A percentile compares a stretch with the other conserved stretches of the same genome.
Evolutionary conservation across 345 rosid species (phyloP).

Genomic region (Sisymbrium irio): DNA sequence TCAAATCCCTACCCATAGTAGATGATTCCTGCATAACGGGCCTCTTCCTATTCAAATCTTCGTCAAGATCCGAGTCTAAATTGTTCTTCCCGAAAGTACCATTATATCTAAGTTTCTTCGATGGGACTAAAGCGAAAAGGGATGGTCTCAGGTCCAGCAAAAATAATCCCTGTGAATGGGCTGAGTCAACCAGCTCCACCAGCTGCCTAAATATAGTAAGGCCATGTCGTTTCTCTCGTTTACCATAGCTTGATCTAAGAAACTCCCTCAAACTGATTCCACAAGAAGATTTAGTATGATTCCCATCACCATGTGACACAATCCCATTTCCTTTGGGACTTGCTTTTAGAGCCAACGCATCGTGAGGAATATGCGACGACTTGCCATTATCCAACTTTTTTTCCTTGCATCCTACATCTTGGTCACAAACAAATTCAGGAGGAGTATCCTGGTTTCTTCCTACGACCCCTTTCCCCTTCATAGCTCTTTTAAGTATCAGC

Average conservation of each 20-base stretch:
- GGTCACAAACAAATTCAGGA: conserved; percentile 21
- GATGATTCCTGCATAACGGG: conserved; percentile 33
- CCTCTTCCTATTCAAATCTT: conserved; percentile 45
- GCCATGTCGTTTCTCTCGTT: conserved; percentile 44
- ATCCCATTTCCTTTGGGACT: conserved; percentile 23
- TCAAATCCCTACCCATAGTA: conserved; percentile 27
- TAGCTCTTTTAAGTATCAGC: conserved; percentile 36
- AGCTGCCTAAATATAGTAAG: conserved; percentile 58
- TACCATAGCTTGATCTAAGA: conserved; percentile 41
- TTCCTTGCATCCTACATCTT: conserved; percentile 27
- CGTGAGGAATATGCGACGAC: conserved; percentile 18
- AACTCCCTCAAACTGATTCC: conserved; percentile 61
- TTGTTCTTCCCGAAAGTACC: conserved; percentile 47
- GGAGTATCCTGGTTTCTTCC: conserved; percentile 30
- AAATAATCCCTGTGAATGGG: conserved; percentile 58
- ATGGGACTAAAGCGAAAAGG: conserved; percentile 44
- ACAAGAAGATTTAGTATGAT: conserved; percentile 30
- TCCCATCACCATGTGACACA: conserved; percentile 32
- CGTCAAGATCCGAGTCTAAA: conserved; percentile 24
- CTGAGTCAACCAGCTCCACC: conserved; percentile 62
- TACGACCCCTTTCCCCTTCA: conserved; percentile 50
- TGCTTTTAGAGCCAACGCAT: conserved; percentile 27
- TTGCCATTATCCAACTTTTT: conserved; percentile 29
- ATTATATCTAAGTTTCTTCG: conserved; percentile 46
- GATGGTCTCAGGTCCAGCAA: conserved; percentile 62